phyloP scores from a whole-genome alignment of 2,329 filamentous ascomycete species.

The Cadophora gregata region DNA sequence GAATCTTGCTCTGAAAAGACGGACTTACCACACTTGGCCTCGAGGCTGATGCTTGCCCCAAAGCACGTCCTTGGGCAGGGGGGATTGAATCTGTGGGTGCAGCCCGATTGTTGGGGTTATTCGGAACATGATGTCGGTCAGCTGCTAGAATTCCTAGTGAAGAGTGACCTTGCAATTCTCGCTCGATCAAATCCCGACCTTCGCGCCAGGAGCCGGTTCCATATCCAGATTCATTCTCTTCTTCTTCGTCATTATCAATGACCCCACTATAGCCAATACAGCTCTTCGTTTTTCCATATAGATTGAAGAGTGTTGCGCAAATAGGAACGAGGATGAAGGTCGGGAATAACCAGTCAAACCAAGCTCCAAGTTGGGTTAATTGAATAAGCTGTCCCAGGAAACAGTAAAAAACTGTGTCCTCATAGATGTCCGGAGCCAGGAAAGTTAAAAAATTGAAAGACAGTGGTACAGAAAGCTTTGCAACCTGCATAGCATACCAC shows the following conservation, averaged over 20 bases:
- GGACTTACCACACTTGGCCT: conserved; percentile 25
- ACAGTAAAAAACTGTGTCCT: conserved; percentile 81
- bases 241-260: conserved; percentile 72
- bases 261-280: conserved; percentile 77
- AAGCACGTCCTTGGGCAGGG: conserved; percentile 42
- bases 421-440: conserved; percentile 73
- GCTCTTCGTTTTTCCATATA: conserved; percentile 83
- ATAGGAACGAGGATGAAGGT: conserved; percentile 87
- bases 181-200: conserved; percentile 86
- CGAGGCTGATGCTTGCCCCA: conserved; percentile 42
- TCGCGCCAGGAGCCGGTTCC: conserved; percentile 90
- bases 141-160: conserved; percentile 53
- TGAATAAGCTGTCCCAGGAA: conserved; percentile 87
- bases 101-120: conserved; percentile 39
- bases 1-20: not conserved
- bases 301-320: conserved; percentile 82
- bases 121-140: conserved; percentile 37
- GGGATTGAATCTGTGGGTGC: conserved; percentile 40
- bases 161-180: conserved; percentile 74
- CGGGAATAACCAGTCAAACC: conserved; percentile 89
- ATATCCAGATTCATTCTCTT: conserved; percentile 67
- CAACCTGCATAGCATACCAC: conserved; percentile 94
- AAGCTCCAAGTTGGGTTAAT: conserved; percentile 79
- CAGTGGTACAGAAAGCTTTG: conserved; percentile 88
- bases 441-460: conserved; percentile 98